Base-by-base conservation (phyloP, 495 filamentous ascomycete genomes). In the Xylaria scruposa region DNA sequence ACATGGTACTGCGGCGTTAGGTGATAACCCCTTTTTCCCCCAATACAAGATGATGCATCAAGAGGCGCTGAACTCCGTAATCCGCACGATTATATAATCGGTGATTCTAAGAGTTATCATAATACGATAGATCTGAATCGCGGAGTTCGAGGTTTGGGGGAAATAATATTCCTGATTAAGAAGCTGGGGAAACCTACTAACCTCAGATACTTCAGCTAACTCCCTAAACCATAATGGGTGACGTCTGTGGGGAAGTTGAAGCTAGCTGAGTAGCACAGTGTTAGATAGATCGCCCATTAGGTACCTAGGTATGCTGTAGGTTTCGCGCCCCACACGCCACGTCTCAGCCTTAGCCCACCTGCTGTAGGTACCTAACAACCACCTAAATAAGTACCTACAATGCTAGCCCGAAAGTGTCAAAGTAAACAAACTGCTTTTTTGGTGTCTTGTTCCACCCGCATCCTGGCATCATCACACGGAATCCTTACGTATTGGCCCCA, bases 371-470 rank as follows among this genome's bases (percentile, higher is more conserved):
- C 40, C 42, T 49, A 46, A 65, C 24, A 44, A 29, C 49, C 8
- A 24, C 33, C 46, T 8, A 21, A 38, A 7, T 36, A 33, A 36
- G 7, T 36, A 8, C 36, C 36, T 38, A 38, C 24, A 56, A 56
- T 71, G 64, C 61, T 76, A 76, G 59, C 61, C 38, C 59, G 17
- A 51, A 72, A 58, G 70, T 72, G 70, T 68, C 29, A 31, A 79
- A 76, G 78, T 79, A 79, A 79, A 79, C 76, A 79, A 79, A 79
- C 70, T 75, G 66, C 76, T 78, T 54, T 71, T 75, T 75, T 76
- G 47, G 73, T 74, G 62, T 70, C 71, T 65, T 64, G 70, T 51
- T 56, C 44, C 40, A 36, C 63, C 21, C 29, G 44, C 19, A 67
- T 36, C 65, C 65, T 29, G 19, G 68, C 68, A 70, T 46, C 47